Base-by-base conservation (phyloP, 1,139 yeast genomes). In the Yarrowia galli region DNA sequence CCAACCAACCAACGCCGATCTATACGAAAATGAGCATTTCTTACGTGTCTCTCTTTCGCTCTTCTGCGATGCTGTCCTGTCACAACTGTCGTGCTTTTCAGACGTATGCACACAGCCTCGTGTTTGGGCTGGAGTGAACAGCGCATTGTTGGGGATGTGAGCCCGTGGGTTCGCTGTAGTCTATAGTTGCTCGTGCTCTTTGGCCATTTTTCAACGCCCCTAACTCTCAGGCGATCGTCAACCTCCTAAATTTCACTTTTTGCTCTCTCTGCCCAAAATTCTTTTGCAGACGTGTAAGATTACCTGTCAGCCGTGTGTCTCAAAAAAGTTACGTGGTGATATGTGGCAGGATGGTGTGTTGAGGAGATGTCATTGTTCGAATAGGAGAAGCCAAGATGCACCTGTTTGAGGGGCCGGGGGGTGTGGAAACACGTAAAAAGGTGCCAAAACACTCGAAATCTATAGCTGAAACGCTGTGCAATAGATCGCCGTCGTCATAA, bases 101-200 rank as follows among this genome's bases (percentile, higher is more conserved):
- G 56, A 28, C 20, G 56, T 51, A 51, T 51, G 56, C 56, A 51
- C 56, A 51, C 56, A 51, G 56, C 53, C 53, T 28, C 38, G 53
- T 48, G 36, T 46, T 8, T 25, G 36, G 28, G 20, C 22, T 9
- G 38, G 22, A 10, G 38, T 28, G 36, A 16, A 48, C 51, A 46
- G 35, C 51, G 18, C 32, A 25, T 25, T 13, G 35, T 46, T 46
- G 51, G 28, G 51, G 10, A 28, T 28, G 51, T 16, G 35, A 8
- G 43, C 7, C 9, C 2, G 20, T 5, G 20, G 1, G 35, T 7
- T 2, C 28, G 35, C 3, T 23, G 1, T 28, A 28, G 32, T 28
- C 32, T 10, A 10, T 28, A 3, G 1, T 28, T 1, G 32, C 8
- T 28, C 32, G 32, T 28, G 32, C 8, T 51, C 15, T 20, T 32